Percentiles rank a stretch among this genome's conserved stretches.
These are phyloP conservation scores for Boletus insuetus DNA, from an alignment of 768 basidiomycete genomes.

Conservation along the genomic window DNA sequence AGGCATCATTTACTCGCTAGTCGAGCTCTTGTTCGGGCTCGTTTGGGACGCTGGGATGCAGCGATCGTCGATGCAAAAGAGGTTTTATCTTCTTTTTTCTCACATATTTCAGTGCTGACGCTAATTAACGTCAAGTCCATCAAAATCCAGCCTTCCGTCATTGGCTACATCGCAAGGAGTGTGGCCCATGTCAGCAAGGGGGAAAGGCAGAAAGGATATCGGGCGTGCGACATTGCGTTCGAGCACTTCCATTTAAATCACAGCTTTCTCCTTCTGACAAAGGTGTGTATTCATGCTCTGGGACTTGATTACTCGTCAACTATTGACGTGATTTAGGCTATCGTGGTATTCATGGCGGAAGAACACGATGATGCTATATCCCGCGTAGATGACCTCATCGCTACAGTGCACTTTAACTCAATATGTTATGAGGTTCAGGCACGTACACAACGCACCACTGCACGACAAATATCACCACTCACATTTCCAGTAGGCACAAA, in stretches of 20 bases:
- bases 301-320: background rate
- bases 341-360: background rate
- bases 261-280: background rate
- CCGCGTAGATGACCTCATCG: background rate
- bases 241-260: background rate
- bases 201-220: background rate
- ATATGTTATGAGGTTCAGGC: background rate
- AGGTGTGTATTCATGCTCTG: background rate
- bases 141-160: background rate
- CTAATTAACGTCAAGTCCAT: background rate
- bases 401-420: background rate
- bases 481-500: background rate
- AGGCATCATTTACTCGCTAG: background rate
- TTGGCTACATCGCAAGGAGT: constrained; percentile 4
- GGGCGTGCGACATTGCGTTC: constrained; percentile 1
- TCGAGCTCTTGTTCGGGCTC: background rate
- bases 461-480: background rate
- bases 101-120: background rate
- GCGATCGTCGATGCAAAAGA: background rate
- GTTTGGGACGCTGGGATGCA: background rate
- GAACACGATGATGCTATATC: background rate
- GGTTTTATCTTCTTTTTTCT: background rate
- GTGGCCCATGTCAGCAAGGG: background rate
- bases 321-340: background rate
- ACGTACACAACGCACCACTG: background rate